Evolutionary conservation across 306 rosid species (phyloP).

Genomic region (Vigna hirtella): DNA sequence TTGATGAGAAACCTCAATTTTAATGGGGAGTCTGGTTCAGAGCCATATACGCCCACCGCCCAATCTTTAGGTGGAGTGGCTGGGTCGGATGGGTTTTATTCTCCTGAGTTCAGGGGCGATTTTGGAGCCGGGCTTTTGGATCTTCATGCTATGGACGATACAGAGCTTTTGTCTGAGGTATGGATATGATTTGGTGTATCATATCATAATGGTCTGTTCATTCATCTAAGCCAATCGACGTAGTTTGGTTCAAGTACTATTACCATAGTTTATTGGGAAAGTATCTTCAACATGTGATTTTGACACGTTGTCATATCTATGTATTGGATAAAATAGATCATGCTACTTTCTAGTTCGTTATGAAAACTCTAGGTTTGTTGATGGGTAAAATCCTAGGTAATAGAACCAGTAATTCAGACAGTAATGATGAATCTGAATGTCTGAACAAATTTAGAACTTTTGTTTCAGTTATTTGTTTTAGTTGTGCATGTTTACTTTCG

Average conservation of each 20-base stretch:
- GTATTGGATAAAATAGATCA: background rate
- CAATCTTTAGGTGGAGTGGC: slow-evolving; percentile 71
- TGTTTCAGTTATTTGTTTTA: slow-evolving; percentile 14
- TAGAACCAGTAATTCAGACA: background rate
- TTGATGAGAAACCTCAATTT: slow-evolving; percentile 95
- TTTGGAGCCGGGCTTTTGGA: slow-evolving; percentile 99
- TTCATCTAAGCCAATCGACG: slow-evolving; percentile 5
- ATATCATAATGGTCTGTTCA: slow-evolving; percentile 14
- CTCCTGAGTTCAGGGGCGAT: slow-evolving; percentile 93
- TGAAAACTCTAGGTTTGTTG: slow-evolving; percentile 30
- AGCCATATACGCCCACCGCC: slow-evolving; percentile 66
- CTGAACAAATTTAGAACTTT: slow-evolving; percentile 4
- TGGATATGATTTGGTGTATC: slow-evolving; percentile 46
- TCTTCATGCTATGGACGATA: slow-evolving; percentile 99
- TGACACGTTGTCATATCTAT: slow-evolving; percentile 4
- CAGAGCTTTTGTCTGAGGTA: slow-evolving; percentile 95
- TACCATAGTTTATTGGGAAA: slow-evolving; percentile 19
- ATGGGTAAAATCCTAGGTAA: slow-evolving; percentile 9
- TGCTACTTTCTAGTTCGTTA: background rate
- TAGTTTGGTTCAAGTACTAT: slow-evolving; percentile 3
- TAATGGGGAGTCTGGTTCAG: slow-evolving; percentile 92
- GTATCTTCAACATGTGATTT: slow-evolving; percentile 13
- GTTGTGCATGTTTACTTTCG: slow-evolving; percentile 23
- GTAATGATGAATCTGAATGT: slow-evolving; percentile 7
- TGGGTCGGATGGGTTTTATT: slow-evolving; percentile 74